phyloP scores from a whole-genome alignment of 108 stramenopile genomes.

The Nitzschia putrida region DNA sequence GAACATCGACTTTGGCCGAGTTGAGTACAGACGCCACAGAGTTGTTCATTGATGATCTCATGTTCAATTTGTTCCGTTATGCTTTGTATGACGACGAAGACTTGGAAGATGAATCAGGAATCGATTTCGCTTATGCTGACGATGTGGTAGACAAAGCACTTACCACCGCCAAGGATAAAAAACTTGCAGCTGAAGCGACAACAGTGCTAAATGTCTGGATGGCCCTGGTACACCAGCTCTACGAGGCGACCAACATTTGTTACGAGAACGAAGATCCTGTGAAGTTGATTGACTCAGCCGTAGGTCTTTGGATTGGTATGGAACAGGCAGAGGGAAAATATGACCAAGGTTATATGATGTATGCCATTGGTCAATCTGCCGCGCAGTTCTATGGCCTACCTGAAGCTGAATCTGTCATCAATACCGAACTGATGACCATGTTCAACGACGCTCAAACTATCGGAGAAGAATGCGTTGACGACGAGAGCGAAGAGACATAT shows the following conservation, averaged over 20 bases:
- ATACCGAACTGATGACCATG: slow-evolving; percentile 47
- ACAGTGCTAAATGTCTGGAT: slow-evolving; percentile 70
- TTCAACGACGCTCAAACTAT: slow-evolving; percentile 39
- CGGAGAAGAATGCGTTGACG: slow-evolving; percentile 20
- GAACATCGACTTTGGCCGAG: slow-evolving; percentile 33
- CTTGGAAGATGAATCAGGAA: slow-evolving; percentile 33
- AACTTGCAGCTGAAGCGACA: slow-evolving; percentile 69
- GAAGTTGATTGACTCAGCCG: slow-evolving; percentile 61
- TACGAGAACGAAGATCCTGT: slow-evolving; percentile 18
- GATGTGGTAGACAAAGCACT: slow-evolving; percentile 61
- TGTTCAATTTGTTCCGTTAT: slow-evolving; percentile 70
- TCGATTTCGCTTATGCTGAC: slow-evolving; percentile 61
- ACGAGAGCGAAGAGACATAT: not conserved
- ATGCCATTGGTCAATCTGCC: slow-evolving; percentile 58
- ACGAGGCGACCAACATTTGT: slow-evolving; percentile 52
- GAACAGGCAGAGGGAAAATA: slow-evolving; percentile 41
- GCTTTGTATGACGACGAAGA: slow-evolving; percentile 70
- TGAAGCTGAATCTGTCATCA: slow-evolving; percentile 39
- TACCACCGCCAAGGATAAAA: slow-evolving; percentile 35
- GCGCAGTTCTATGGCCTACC: slow-evolving; percentile 42
- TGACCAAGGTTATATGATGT: slow-evolving; percentile 61
- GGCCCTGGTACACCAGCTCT: slow-evolving; percentile 57
- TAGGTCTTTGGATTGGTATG: slow-evolving; percentile 77
- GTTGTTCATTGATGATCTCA: slow-evolving; percentile 49
- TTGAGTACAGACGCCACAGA: slow-evolving; percentile 28